phyloP scores from a whole-genome alignment of 805 yeast species.

The Metschnikowia continentalis region DNA sequence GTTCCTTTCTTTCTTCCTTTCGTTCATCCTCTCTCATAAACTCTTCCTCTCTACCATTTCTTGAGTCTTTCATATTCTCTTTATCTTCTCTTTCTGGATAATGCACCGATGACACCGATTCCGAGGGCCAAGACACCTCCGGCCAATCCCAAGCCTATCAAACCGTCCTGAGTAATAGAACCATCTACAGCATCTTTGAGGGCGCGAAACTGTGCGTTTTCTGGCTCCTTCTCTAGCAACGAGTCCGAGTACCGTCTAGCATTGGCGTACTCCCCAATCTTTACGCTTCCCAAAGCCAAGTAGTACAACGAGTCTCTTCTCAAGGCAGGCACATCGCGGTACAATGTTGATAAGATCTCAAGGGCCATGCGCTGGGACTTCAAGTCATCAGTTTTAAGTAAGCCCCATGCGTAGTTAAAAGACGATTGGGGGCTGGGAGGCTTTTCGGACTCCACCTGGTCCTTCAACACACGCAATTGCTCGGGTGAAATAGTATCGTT shows the following conservation, averaged over 20 bases:
- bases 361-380: constrained; percentile 77
- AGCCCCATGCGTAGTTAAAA: constrained; percentile 96
- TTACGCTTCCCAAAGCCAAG: constrained; percentile 80
- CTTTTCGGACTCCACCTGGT: constrained; percentile 76
- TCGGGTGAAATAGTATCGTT: constrained; percentile 60
- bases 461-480: constrained; percentile 69
- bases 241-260: constrained; percentile 84
- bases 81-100: constrained; percentile 11
- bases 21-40: background rate
- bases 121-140: constrained; percentile 86
- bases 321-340: constrained; percentile 73
- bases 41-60: background rate
- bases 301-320: constrained; percentile 89
- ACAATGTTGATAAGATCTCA: constrained; percentile 62
- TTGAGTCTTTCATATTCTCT: background rate
- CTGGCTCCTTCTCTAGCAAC: constrained; percentile 75
- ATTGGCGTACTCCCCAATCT: constrained; percentile 80
- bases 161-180: constrained; percentile 79
- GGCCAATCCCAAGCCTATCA: constrained; percentile 81
- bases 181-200: constrained; percentile 77
- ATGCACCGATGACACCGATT: constrained; percentile 53
- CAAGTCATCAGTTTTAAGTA: constrained; percentile 63
- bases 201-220: constrained; percentile 69
- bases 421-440: constrained; percentile 82
- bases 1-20: no score